Evolutionary conservation across 2,329 filamentous ascomycete genomes (phyloP), one percentile per base, ranked within the genome.

Genomic region (Pseudocercospora pini-densiflorae): DNA sequence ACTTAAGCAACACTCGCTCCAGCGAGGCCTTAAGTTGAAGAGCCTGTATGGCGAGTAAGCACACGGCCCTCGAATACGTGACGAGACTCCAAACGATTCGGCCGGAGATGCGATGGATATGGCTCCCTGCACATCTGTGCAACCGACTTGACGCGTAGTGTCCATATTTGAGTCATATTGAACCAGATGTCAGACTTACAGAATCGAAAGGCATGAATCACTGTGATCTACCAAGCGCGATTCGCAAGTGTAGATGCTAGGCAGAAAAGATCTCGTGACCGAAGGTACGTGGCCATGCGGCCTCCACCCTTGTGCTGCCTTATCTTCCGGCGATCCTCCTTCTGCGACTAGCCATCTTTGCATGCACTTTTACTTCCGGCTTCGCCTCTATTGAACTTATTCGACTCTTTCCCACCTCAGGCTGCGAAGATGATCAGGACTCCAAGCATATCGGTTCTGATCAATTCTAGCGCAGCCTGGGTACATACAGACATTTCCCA

Each of bases 391-490:
- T 21, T 45, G 16, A 59, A 45, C 36, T 19, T 59, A 19, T 9
- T 16, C 19, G 16, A 5, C 6, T 21, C 3, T 21, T 21, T 10
- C 57, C 27, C n/a, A 21, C 33, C 59, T 53, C 45, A 62, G 43
- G 29, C 59, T 59, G 36, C 57, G 27, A 62, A 16, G 19, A 62
- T 62, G 59, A 33, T 36, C 29, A 54, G 51, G 51, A 54, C 51
- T 54, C 51, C 51, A n/a, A 54, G 51, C 51, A 54, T 31, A 12
- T 36, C 49, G n/a, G 49, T 63, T 12, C 43, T 63, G 31, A 54
- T 63, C 61, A 63, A 63, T 40, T 53, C 51, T 45, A 43, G 21
- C 55, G 27, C 43, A 21, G 33, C 40, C 40, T 64, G 62, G 62
- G 40, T 53, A 29, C 29, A 51, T 16, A 64, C 62, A 45, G 55